Base-by-base conservation (phyloP, 441 rosid species). In the Dalechampia spathulata region DNA sequence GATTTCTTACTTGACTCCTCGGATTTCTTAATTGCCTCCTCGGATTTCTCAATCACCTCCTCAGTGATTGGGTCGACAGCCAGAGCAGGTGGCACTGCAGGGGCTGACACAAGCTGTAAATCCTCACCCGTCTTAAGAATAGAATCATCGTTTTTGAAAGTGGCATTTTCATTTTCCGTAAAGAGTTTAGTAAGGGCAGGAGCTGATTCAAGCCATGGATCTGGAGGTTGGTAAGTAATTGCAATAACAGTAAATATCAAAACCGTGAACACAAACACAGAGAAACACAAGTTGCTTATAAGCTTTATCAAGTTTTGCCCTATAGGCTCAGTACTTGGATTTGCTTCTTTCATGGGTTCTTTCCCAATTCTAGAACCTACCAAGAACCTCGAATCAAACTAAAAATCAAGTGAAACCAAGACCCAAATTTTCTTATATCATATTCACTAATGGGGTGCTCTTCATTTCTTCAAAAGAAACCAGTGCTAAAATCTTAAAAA, bases 121-220 rank as follows among this genome's bases (percentile, higher is more conserved):
- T 89, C 96, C 80, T 89, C 97, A 36, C 92, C 98, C 20, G 98
- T 92, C 37, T 73, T 80, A 68, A 85, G 70, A 15, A 80, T 67
- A 0, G 94, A 84, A 26, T 71, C 67, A 66, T 92, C 96, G 60
- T 64, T 76, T 64, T 80, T 74, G 65, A 92, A 92, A 58, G 96
- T 86, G 50, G 96, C 94, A 58, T 89, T 86, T 56, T 86, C 90
- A 52, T 60, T 74, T 60, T 62, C 67, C 13, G 96, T 80, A 67
- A 89, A 79, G 74, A 92, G 81, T 27, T 79, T 78, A 25, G 96
- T 82, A 11, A 89, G 66, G n/a, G 90, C 90, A 1, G 96, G 95
- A 63, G 98, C 93, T 2, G 96, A 86, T 61, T 92, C 87, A 41
- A 92, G 85, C 98, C 95, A 89, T 63, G 96, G 96, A 83, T 92